Evolutionary conservation across 345 rosid genomes (phyloP), one percentile per base, ranked within the genome.

Genomic region (Barbarea vulgaris): DNA sequence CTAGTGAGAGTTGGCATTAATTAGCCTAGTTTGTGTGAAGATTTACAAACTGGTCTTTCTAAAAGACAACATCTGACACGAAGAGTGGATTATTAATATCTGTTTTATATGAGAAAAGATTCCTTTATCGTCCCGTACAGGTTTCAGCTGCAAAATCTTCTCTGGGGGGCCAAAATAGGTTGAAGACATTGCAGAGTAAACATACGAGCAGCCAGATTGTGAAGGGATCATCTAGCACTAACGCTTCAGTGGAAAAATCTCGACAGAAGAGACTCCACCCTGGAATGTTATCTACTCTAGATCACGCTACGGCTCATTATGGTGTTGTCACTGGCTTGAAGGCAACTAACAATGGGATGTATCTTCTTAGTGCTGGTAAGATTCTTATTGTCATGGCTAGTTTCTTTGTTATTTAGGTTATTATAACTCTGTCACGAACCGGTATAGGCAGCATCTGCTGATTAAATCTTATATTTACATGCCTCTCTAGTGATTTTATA

Each of bases 281-380:
- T 39, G 97, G 99, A 75, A 77, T 92, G 92, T 76, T 90, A 79
- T 85, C 97, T 66, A 74, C 77, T 72, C 87, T 83, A 73, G 97
- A 95, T 83, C 87, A 87, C 69, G 91, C 96, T 74, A 88, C 95
- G 72, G 95, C 98, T 69, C 98, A 91, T 80, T 92, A 90, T 78
- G 99, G 99, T 81, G 91, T 83, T 79, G 92, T 92, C 54, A 95
- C 96, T 74, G 89, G 96, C 59, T 83, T 92, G 41, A 92, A 87
- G 87, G 81, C 79, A 74, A 90, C 97, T 31, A 89, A 85, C 65
- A 90, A 90, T 68, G 95, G 97, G 84, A 91, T 94, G 96, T 81
- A 94, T 82, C 95, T 94, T 77, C 85, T 94, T 34, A 94, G 98
- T 84, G 87, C 96, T 86, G 98, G 98, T 94, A 80, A 50, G 81